Evolutionary conservation across 208 protist genomes (phyloP), one percentile per base, ranked within the genome.

Genomic region (Crithidia sp.): DNA sequence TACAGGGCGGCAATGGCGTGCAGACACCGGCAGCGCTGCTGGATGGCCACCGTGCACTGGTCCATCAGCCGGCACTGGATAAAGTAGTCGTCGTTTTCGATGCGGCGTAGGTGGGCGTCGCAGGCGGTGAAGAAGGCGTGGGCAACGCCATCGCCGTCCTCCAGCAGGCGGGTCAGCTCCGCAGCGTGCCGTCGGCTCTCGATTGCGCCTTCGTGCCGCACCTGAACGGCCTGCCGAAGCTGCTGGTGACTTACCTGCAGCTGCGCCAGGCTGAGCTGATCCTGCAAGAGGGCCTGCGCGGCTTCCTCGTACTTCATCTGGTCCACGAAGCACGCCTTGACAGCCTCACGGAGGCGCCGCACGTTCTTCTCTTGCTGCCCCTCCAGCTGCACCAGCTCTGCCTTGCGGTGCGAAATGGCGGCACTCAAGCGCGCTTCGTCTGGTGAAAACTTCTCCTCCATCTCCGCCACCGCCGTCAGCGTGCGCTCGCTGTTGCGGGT

Each of bases 321-420:
- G 70, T 96, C 91, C 65, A 66, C 50, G 62, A 90, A 87, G 59
- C 83, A 79, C 58, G 84, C 89, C 74, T 96, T 96, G 16, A 89
- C 71, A 0, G 78, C 77, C 76, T 96, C 91, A 0, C 91, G 85
- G 39, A 94, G 83, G 28, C 89, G 89, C 5, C 91, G 91, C 2
- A 84, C 82, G 40, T 84, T 77, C 52, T 86, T 85, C 58, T 96
- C 91, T 50, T 96, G 91, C 44, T 74, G 63, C 16, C 61, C 81
- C 65, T 76, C 87, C 50, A 82, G 85, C 67, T 84, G 79, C 53
- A 67, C 77, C 19, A 91, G 68, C 12, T 17, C 60, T 13, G 80
- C 67, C n/a, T 61, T n/a, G 54, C 88, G 83, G 2, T 52, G 28
- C 4, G 72, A 50, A 14, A 96, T 74, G 10, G 85, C 81, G 28